A percentile compares a stretch with the other conserved stretches of the same genome.
Conservation (phyloP, 805 yeast species). For the Candida adriatica region DNA sequence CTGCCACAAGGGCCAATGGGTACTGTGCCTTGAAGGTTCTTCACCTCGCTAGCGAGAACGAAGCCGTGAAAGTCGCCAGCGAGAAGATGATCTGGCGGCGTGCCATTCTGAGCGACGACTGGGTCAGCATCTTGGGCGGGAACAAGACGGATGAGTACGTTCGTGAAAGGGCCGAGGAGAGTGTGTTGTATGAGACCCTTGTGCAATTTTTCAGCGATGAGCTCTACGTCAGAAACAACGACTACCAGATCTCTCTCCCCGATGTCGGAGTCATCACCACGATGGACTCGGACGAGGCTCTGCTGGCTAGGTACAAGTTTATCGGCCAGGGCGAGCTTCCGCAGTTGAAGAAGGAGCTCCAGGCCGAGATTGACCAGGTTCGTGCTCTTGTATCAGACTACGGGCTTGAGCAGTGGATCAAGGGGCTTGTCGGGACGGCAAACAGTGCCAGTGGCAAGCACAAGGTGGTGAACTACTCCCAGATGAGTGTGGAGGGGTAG, state of each 20-base stretch:
- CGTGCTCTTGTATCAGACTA: slow-evolving; percentile 5
- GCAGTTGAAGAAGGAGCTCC: slow-evolving; percentile 19
- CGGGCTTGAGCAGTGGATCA: slow-evolving; percentile 24
- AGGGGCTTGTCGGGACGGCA: slow-evolving; percentile 31
- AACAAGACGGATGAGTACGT: slow-evolving; percentile 35
- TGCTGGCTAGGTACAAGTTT: slow-evolving; percentile 18
- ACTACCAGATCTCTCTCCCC: slow-evolving; percentile 26
- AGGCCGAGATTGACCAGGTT: slow-evolving; percentile 20
- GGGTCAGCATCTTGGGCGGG: slow-evolving; percentile 36
- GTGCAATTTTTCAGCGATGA: slow-evolving; percentile 28
- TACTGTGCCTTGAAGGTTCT: slow-evolving; percentile 46
- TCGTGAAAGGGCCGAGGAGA: slow-evolving; percentile 32
- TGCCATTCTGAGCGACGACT: slow-evolving; percentile 45
- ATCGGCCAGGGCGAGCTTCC: slow-evolving; percentile 19
- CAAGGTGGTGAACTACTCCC: slow-evolving; percentile 31
- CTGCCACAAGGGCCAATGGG: slow-evolving; percentile 25
- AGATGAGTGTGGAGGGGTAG: slow-evolving; percentile 25
- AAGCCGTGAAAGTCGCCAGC: slow-evolving; percentile 27
- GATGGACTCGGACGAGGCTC: slow-evolving; percentile 13
- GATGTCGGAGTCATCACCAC: slow-evolving; percentile 11
- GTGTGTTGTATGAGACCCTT: slow-evolving; percentile 42
- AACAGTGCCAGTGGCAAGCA: slow-evolving; percentile 28
- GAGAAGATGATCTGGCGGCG: slow-evolving; percentile 51
- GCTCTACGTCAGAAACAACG: slow-evolving; percentile 22
- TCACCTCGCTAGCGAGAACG: slow-evolving; percentile 27